Base-by-base conservation (phyloP, 805 yeast species). In the Sugiyamaella boreocaroliniensis region DNA sequence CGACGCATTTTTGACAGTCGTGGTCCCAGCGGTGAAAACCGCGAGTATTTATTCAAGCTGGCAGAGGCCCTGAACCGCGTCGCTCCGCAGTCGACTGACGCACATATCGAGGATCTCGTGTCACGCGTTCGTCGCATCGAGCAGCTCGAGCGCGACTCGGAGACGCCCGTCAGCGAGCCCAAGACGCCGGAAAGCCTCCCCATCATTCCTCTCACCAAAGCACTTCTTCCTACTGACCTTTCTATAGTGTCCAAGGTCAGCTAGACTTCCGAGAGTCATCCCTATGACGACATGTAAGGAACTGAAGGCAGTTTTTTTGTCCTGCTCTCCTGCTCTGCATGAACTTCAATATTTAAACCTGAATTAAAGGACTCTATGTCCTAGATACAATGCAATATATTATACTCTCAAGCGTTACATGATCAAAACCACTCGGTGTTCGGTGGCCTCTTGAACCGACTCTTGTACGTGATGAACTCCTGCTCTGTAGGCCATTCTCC, bases 1-100 rank as follows among this genome's bases (percentile, higher is more conserved):
- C 58, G 61, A 16, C 74, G 79, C 7, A 88, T 90, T 12, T 69
- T 74, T 9, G 59, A 60, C 0, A 72, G 85, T 15, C 61, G 58
- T 5, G 98, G 98, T 0, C 93, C 93, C 20, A 85, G 95, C 62
- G 97, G 98, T 0, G 73, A 76, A 14, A 90, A 90, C 64, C 67
- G 72, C 48, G 95, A 87, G 61, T 90, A 90, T 64, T 68, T 92
- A 55, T 65, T 70, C 47, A 69, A 73, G 48, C 71, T 90, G 53
- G 75, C 76, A 45, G 65, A 71, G 9, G 78, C 89, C 0, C 66
- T 84, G 45, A 53, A 62, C 14, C 71, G 69, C 29, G 61, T 78
- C 51, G 69, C 70, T 56, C 72, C 71, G 8, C 56, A 59, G 40
- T 64, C 70, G 0, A 32, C 55, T 1, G 84, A 80, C 57, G 58